phyloP scores from a whole-genome alignment of 2,329 filamentous ascomycete species.

The Aspergillus hiratsukae region DNA sequence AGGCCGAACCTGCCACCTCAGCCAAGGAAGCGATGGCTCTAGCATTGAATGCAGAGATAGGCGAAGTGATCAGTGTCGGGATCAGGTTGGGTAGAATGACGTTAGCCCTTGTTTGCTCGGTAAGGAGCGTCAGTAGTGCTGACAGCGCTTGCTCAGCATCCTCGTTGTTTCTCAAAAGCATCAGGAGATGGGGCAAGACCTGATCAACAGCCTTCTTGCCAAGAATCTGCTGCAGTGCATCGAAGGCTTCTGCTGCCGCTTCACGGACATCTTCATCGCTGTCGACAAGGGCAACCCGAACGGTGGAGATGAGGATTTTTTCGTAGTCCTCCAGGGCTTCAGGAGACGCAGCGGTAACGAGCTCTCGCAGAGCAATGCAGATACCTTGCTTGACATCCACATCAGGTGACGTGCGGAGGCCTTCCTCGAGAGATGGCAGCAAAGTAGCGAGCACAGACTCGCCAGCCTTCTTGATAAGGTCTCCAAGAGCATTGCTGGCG shows the following conservation, averaged over 20 bases:
- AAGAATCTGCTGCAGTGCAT: slow-evolving; percentile 86
- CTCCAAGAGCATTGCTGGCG: slow-evolving; percentile 91
- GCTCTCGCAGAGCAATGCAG: slow-evolving; percentile 88
- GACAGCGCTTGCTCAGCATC: slow-evolving; percentile 89
- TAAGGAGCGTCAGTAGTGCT: slow-evolving; percentile 87
- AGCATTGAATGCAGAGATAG: slow-evolving; percentile 92
- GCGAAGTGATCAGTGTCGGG: slow-evolving; percentile 82
- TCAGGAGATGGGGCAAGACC: slow-evolving; percentile 87
- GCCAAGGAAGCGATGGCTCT: slow-evolving; percentile 89
- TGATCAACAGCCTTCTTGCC: slow-evolving; percentile 95
- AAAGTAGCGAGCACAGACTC: slow-evolving; percentile 86
- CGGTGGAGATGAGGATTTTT: slow-evolving; percentile 88
- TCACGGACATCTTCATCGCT: slow-evolving; percentile 85
- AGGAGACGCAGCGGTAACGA: slow-evolving; percentile 81
- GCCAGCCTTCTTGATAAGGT: slow-evolving; percentile 94
- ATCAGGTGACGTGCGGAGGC: slow-evolving; percentile 81
- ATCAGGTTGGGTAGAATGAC: slow-evolving; percentile 95
- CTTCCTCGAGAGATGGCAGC: slow-evolving; percentile 87
- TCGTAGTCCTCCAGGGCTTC: slow-evolving; percentile 93
- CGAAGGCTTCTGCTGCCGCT: slow-evolving; percentile 94
- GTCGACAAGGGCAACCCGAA: slow-evolving; percentile 88
- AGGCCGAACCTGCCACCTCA: slow-evolving; percentile 81
- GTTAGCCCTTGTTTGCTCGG: slow-evolving; percentile 88
- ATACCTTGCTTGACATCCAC: slow-evolving; percentile 95
- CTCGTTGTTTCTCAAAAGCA: slow-evolving; percentile 76